Percentiles rank a stretch among this genome's conserved stretches.
Evolutionary conservation across 1,284 basidiomycete species (phyloP).

Genomic region (Ganoderma sinense): DNA sequence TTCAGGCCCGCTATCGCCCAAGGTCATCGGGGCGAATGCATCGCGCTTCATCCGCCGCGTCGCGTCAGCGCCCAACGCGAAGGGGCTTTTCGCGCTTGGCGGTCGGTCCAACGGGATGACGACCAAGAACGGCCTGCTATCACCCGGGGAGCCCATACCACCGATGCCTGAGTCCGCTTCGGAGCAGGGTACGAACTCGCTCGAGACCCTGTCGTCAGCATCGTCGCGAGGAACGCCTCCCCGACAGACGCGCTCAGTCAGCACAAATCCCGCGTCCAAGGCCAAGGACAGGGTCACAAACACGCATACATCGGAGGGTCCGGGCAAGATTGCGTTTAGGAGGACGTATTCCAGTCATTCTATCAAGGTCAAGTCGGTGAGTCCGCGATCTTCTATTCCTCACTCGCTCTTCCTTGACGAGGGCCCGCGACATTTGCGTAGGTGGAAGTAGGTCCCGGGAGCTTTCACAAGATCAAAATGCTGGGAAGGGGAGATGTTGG

Average conservation of each 20-base stretch:
- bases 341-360: constrained; percentile 97
- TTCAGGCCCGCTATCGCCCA: constrained; percentile 61
- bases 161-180: constrained; percentile 58
- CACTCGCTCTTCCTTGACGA: constrained; percentile 19
- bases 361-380: constrained; percentile 91
- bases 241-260: constrained; percentile 37
- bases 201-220: constrained; percentile 77
- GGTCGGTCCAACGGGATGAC: constrained; percentile 57
- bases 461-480: constrained; percentile 95
- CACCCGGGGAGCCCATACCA: constrained; percentile 66
- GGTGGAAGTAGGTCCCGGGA: constrained; percentile 91
- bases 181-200: constrained; percentile 68
- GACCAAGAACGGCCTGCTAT: constrained; percentile 79
- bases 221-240: constrained; percentile 64
- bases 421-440: constrained; percentile 39
- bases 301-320: constrained; percentile 49
- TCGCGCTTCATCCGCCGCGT: constrained; percentile 92
- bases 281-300: constrained; percentile 54
- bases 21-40: constrained; percentile 71
- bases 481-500: constrained; percentile 96
- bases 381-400: constrained; percentile 39
- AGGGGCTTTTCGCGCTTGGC: constrained; percentile 80
- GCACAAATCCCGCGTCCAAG: constrained; percentile 38
- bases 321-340: constrained; percentile 81
- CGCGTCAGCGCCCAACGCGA: constrained; percentile 96